Conservation (phyloP, 2,329 filamentous ascomycete species). For the Zopfia rhizophila region DNA sequence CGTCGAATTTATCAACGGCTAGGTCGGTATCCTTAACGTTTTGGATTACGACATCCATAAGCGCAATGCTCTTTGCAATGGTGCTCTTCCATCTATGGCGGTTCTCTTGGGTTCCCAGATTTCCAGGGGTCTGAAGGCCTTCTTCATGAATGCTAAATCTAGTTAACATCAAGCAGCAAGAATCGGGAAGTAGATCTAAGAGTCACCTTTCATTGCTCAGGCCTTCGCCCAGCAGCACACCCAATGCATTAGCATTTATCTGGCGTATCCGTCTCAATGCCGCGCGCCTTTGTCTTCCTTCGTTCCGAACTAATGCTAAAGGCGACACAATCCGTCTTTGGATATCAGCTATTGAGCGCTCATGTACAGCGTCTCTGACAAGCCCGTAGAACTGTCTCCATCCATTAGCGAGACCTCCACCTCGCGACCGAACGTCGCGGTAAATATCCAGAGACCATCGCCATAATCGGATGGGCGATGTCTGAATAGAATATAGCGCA, state of each 20-base stretch:
- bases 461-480: constrained; percentile 80
- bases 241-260: constrained; percentile 85
- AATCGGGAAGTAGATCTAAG: background rate
- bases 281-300: constrained; percentile 79
- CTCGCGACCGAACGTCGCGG: constrained; percentile 63
- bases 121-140: constrained; percentile 54
- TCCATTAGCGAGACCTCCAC: constrained; percentile 50
- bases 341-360: constrained; percentile 76
- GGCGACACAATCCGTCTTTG: constrained; percentile 80
- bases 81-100: constrained; percentile 74
- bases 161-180: constrained; percentile 22
- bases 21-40: constrained; percentile 73
- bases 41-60: constrained; percentile 86
- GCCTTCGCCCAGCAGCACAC: constrained; percentile 87
- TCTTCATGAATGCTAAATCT: constrained; percentile 70
- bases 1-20: constrained; percentile 64
- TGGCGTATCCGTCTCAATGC: constrained; percentile 77
- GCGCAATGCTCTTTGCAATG: constrained; percentile 80
- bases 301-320: constrained; percentile 76
- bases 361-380: constrained; percentile 77
- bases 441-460: constrained; percentile 77
- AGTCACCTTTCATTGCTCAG: constrained; percentile 65
- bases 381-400: constrained; percentile 79
- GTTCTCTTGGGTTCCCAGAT: constrained; percentile 59
- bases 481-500: constrained; percentile 86